Base-by-base conservation (phyloP, 2,329 filamentous ascomycete species). In the Apiospora sp. region DNA sequence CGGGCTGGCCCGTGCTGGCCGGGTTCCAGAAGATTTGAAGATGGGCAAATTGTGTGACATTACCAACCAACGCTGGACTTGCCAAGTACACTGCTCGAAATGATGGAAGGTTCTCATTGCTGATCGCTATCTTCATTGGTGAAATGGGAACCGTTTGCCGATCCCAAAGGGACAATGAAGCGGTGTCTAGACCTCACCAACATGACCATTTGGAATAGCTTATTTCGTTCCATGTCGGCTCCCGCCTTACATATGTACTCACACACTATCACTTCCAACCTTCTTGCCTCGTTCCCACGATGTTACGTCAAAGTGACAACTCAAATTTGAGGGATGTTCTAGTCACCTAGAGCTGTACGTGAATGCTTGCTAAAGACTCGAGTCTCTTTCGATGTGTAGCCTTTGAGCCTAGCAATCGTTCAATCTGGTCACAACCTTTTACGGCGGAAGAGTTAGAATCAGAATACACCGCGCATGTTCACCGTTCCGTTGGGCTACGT, bases 1-100 rank as follows among this genome's bases (percentile, higher is more conserved):
- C 58, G 58, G 58, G 10, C 30, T 64, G 58, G 58, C 30, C 54
- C 54, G 54, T 61, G 54, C 30, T 61, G 30, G 30, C 16, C 30
- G 30, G 30, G 22, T 34, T 61, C 34, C 27, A 61, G 30, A 34
- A 37, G 30, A 19, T 12, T 22, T 34, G 51, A 27, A 14, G 51
- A 30, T 34, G 10, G 51, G 27, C 27, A 30, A 16, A 61, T 51
- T 24, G 19, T 19, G 19, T 64, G 13, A 37, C 24, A 58, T 41
- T 41, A 2, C 27, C 27, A 30, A 30, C 27, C 27, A 30, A 30
- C 27, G 27, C 27, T 30, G 4, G 27, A 30, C 27, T 41, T 10
- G 4, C 13, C 12, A 16, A 6, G 6, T 30, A 54, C 24, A 30
- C 49, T 10, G 37, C 37, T 41, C 37, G 10, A 41, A 2, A 41